Conservation (phyloP, 768 basidiomycete species). For the Suillus weaverae region DNA sequence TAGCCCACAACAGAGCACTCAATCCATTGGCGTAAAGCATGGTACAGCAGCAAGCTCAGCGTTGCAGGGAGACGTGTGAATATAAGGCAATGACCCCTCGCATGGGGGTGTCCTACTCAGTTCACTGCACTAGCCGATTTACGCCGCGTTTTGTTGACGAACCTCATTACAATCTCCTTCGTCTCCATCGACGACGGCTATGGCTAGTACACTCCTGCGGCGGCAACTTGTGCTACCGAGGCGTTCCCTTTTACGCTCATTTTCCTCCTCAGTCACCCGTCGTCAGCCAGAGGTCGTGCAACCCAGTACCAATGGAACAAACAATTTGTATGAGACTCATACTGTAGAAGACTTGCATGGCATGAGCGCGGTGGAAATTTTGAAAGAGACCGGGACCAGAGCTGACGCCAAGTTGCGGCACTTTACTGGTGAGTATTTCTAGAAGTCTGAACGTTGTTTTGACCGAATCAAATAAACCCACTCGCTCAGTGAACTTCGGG, state of each 20-base stretch:
- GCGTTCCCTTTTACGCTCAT: slow-evolving; percentile 24
- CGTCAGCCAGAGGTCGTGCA: slow-evolving; percentile 24
- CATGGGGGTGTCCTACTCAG: slow-evolving; percentile 18
- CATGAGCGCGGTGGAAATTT: slow-evolving; percentile 74
- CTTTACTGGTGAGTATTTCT: slow-evolving; percentile 73
- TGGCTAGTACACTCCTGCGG: slow-evolving; percentile 69
- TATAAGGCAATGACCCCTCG: slow-evolving; percentile 20
- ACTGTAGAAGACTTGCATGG: slow-evolving; percentile 85
- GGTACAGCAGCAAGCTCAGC: slow-evolving; percentile 8
- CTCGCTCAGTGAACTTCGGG: slow-evolving; percentile 85
- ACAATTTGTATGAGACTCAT: slow-evolving; percentile 63
- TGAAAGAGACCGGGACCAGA: slow-evolving; percentile 69
- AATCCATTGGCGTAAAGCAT: slow-evolving; percentile 2
- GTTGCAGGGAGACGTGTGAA: not conserved
- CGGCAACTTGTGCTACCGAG: slow-evolving; percentile 47
- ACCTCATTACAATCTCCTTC: slow-evolving; percentile 4
- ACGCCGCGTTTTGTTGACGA: slow-evolving; percentile 17
- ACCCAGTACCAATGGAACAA: slow-evolving; percentile 35
- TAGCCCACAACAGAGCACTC: slow-evolving; percentile 8
- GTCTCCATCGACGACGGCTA: slow-evolving; percentile 37
- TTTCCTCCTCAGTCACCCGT: slow-evolving; percentile 26
- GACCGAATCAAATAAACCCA: slow-evolving; percentile 12
- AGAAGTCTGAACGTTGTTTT: not conserved
- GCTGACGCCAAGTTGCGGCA: slow-evolving; percentile 85
- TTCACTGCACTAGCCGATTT: slow-evolving; percentile 30